phyloP scores from a whole-genome alignment of 441 rosid species.

The Sinapis alba region DNA sequence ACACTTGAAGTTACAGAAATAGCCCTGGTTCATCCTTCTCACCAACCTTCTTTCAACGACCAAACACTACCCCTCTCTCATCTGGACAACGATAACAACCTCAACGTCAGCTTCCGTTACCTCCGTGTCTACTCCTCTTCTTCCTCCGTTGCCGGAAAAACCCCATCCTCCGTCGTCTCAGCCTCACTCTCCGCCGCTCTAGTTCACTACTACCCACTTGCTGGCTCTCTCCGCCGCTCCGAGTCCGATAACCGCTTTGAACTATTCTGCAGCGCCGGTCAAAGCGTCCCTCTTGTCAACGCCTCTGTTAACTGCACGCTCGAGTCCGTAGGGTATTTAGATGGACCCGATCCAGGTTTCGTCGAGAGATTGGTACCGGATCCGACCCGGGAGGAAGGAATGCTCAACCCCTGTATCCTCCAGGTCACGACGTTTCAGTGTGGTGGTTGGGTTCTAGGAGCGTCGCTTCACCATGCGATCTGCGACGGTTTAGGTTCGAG shows the following conservation, averaged over 20 bases:
- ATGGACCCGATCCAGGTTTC: slow-evolving; percentile 57
- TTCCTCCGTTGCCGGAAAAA: slow-evolving; percentile 17
- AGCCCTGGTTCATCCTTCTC: slow-evolving; percentile 50
- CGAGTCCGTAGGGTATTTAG: slow-evolving; percentile 54
- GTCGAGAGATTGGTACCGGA: slow-evolving; percentile 63
- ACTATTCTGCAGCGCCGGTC: slow-evolving; percentile 46
- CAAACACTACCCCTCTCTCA: slow-evolving; percentile 59
- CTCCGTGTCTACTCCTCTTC: slow-evolving; percentile 59
- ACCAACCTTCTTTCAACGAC: slow-evolving; percentile 44
- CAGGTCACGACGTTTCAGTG: slow-evolving; percentile 76
- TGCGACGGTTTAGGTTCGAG: slow-evolving; percentile 92
- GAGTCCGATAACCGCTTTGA: slow-evolving; percentile 46
- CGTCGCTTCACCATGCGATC: slow-evolving; percentile 67
- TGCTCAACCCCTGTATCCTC: slow-evolving; percentile 62
- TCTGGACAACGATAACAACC: slow-evolving; percentile 76
- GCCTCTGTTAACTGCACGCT: slow-evolving; percentile 64
- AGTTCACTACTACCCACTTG: slow-evolving; percentile 70
- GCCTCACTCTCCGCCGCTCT: slow-evolving; percentile 66
- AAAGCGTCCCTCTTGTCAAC: slow-evolving; percentile 57
- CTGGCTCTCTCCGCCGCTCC: slow-evolving; percentile 56
- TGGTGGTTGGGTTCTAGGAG: slow-evolving; percentile 74
- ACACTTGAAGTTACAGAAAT: slow-evolving; percentile 52
- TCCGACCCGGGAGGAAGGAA: slow-evolving; percentile 50
- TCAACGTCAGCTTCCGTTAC: slow-evolving; percentile 73
- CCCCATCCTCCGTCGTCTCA: slow-evolving; percentile 61